phyloP scores from a whole-genome alignment of 768 basidiomycete genomes.

The Podaxis rugospora region DNA sequence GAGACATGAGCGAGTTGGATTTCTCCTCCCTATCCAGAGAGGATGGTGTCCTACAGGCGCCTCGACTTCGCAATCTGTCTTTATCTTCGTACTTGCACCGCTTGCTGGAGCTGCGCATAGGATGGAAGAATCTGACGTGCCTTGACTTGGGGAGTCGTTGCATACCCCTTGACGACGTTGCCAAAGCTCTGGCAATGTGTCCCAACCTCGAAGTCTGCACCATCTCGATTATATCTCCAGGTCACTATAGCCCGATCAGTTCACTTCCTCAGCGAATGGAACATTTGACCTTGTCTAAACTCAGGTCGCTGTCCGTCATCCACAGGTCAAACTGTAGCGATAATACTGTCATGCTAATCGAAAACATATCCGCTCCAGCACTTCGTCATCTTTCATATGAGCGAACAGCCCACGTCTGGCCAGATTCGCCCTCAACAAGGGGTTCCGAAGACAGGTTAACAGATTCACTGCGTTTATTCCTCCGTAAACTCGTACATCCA shows the following conservation, averaged over 20 bases:
- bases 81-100: neutral
- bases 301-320: neutral
- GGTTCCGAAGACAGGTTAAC: neutral
- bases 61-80: neutral
- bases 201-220: constrained; percentile 1
- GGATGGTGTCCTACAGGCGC: neutral
- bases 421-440: neutral
- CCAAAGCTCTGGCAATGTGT: neutral
- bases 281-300: neutral
- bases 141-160: neutral
- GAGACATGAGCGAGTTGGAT: neutral
- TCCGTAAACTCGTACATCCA: neutral
- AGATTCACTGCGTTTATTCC: neutral
- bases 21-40: neutral
- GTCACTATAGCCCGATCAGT: neutral
- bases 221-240: neutral
- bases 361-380: neutral
- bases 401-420: neutral
- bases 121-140: neutral
- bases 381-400: constrained; percentile 6
- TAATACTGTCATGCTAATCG: neutral
- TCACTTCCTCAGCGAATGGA: neutral
- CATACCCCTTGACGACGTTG: neutral
- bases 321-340: neutral
- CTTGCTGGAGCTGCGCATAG: neutral